Conservation (phyloP, 2,329 filamentous ascomycete genomes). For the Scortechinia acanthostroma region DNA sequence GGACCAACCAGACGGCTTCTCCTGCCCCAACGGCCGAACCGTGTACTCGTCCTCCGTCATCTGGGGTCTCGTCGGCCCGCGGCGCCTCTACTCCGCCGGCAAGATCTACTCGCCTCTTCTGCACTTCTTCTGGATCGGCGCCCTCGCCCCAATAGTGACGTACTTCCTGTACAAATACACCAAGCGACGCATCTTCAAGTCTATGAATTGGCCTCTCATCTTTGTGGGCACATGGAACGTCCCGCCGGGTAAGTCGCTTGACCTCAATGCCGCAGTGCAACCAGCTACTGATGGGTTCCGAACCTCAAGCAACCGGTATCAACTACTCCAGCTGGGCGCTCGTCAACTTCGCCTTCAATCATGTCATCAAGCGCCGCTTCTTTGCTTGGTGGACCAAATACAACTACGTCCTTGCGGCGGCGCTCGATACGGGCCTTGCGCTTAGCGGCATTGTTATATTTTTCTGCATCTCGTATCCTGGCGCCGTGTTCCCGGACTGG, state of each 20-base stretch:
- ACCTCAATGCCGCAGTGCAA: too few relatives aligned
- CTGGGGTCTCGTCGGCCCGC: constrained; percentile 48
- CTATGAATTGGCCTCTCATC: constrained; percentile 47
- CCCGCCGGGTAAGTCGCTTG: too few relatives aligned
- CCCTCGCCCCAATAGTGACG: constrained; percentile 34
- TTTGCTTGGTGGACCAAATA: constrained; percentile 57
- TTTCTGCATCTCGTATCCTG: constrained; percentile 29
- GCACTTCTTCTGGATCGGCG: constrained; percentile 46
- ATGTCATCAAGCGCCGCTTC: constrained; percentile 40
- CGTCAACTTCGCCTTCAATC: constrained; percentile 50
- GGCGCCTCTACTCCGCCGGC: constrained; percentile 42
- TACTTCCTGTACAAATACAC: constrained; percentile 33
- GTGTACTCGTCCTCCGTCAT: constrained; percentile 44
- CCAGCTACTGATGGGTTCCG: too few relatives aligned
- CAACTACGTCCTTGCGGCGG: constrained; percentile 44
- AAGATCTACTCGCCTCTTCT: constrained; percentile 40
- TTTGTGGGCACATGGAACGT: constrained; percentile 43
- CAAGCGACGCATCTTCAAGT: constrained; percentile 31
- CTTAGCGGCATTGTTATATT: constrained; percentile 39
- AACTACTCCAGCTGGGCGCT: constrained; percentile 52
- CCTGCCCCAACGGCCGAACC: constrained; percentile 27
- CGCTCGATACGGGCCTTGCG: constrained; percentile 36
- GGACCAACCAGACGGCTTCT: constrained; percentile 29
- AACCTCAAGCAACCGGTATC: constrained; percentile 48
- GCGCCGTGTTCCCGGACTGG: constrained; percentile 25